A percentile compares a stretch with the other conserved stretches of the same genome.
Conservation (phyloP, 805 yeast species). For the Candida sanyiensis region DNA sequence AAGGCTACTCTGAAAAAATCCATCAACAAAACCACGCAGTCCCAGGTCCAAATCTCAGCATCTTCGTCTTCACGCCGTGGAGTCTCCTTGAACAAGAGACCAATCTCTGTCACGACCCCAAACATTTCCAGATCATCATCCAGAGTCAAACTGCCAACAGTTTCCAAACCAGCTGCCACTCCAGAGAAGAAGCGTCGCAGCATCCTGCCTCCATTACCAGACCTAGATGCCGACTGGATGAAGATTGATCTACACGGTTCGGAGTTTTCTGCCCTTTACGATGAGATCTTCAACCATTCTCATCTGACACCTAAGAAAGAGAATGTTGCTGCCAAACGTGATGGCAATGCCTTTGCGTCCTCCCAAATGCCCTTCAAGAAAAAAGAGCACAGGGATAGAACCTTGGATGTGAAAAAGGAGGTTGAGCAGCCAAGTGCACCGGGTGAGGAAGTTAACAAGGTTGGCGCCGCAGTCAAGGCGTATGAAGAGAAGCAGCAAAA, state of each 20-base stretch:
- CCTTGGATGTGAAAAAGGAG: background rate
- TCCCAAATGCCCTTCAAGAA: conserved; percentile 9
- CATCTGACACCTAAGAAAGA: conserved; percentile 11
- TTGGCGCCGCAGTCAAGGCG: too few relatives aligned
- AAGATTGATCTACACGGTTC: conserved; percentile 14
- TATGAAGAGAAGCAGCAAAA: too few relatives aligned
- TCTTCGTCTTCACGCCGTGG: conserved; percentile 29
- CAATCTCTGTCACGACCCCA: conserved; percentile 5
- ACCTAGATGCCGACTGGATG: conserved; percentile 23
- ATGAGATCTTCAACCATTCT: conserved; percentile 25
- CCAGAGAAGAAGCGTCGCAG: conserved; percentile 23
- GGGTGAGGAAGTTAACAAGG: too few relatives aligned
- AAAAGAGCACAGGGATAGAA: background rate
- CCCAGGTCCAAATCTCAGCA: conserved; percentile 27
- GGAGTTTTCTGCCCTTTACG: conserved; percentile 28
- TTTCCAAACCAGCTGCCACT: conserved; percentile 10
- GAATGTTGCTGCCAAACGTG: conserved; percentile 4
- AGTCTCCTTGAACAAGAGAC: conserved; percentile 27
- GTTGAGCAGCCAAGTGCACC: background rate
- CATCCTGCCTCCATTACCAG: conserved; percentile 27
- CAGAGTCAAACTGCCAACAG: conserved; percentile 14
- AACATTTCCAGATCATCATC: conserved; percentile 24
- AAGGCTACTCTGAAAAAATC: conserved; percentile 13
- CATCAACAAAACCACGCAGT: conserved; percentile 22
- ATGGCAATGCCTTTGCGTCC: background rate